Conservation (phyloP, 352 stramenopile species). For the Pythium periplocum region DNA sequence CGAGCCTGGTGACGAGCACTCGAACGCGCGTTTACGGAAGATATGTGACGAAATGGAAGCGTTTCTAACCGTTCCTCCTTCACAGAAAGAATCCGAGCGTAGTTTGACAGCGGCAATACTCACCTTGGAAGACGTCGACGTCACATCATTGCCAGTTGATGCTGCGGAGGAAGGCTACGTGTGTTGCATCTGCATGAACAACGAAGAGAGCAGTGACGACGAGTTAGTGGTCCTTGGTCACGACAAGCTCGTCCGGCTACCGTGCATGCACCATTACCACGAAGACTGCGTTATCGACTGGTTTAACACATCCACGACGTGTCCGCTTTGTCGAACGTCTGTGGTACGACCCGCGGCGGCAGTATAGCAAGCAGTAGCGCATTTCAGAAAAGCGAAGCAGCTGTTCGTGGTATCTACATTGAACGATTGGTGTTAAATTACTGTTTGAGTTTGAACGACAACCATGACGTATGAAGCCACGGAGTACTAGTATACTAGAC, state of each 20-base stretch:
- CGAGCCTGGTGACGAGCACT: conserved; percentile 13
- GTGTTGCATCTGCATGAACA: conserved; percentile 54
- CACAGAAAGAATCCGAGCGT: conserved; percentile 46
- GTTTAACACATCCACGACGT: conserved; percentile 68
- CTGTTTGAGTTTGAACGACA: too few species aligned
- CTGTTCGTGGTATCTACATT: too few species aligned
- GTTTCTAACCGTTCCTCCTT: conserved; percentile 45
- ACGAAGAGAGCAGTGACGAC: conserved; percentile 24
- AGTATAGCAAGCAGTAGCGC: too few species aligned
- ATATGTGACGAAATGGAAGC: conserved; percentile 33
- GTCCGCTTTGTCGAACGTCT: conserved; percentile 42
- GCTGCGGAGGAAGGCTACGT: conserved; percentile 9
- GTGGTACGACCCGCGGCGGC: too few species aligned
- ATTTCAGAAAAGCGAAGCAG: too few species aligned
- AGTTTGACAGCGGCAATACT: conserved; percentile 41
- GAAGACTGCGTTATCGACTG: conserved; percentile 76
- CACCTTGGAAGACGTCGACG: conserved; percentile 46
- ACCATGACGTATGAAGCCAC: too few species aligned
- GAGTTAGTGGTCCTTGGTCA: conserved; percentile 23
- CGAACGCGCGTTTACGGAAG: conserved; percentile 18
- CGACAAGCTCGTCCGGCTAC: conserved; percentile 51
- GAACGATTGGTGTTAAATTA: too few species aligned
- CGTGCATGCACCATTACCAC: conserved; percentile 66
- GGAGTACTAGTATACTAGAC: too few species aligned
- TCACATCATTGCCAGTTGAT: conserved; percentile 10